Evolutionary conservation across 805 yeast genomes (phyloP).

Genomic region (Barnettozyma sucrosica): DNA sequence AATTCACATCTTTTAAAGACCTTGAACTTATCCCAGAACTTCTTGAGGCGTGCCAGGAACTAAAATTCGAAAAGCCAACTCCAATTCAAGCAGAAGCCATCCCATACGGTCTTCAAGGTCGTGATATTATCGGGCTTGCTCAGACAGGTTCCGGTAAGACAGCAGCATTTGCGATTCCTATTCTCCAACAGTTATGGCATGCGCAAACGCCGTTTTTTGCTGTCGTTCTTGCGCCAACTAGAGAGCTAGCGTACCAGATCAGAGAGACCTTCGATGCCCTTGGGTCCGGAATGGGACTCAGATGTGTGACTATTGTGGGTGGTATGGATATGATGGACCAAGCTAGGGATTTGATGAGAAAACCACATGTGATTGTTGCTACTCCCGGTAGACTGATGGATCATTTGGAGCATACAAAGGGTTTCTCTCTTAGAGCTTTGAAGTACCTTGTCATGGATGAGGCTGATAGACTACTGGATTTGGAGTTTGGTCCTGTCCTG

Average conservation of each 20-base stretch:
- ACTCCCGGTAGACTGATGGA: conserved; percentile 94
- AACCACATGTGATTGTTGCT: conserved; percentile 92
- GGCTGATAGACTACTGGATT: conserved; percentile 90
- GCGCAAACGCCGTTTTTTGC: conserved; percentile 86
- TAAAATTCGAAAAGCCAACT: conserved; percentile 80
- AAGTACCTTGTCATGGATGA: conserved; percentile 91
- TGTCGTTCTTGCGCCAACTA: conserved; percentile 79
- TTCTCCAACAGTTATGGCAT: conserved; percentile 84
- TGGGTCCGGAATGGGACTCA: conserved; percentile 88
- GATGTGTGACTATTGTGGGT: conserved; percentile 86
- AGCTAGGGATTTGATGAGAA: conserved; percentile 86
- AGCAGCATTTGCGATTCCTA: conserved; percentile 97
- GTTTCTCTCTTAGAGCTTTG: conserved; percentile 72
- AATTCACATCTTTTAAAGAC: conserved; percentile 42
- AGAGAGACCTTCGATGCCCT: conserved; percentile 93
- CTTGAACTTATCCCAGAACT: conserved; percentile 71
- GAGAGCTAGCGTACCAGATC: conserved; percentile 83
- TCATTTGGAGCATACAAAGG: conserved; percentile 88
- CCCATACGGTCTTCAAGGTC: conserved; percentile 85
- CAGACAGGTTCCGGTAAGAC: conserved; percentile 98
- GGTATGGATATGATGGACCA: conserved; percentile 99
- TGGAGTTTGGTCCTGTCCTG: conserved; percentile 94
- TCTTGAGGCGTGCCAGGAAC: conserved; percentile 66
- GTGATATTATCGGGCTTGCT: conserved; percentile 92
- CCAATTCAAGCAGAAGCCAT: conserved; percentile 91